Conservation (phyloP, 129 eudicot species). For the Saposhnikovia divaricata region DNA sequence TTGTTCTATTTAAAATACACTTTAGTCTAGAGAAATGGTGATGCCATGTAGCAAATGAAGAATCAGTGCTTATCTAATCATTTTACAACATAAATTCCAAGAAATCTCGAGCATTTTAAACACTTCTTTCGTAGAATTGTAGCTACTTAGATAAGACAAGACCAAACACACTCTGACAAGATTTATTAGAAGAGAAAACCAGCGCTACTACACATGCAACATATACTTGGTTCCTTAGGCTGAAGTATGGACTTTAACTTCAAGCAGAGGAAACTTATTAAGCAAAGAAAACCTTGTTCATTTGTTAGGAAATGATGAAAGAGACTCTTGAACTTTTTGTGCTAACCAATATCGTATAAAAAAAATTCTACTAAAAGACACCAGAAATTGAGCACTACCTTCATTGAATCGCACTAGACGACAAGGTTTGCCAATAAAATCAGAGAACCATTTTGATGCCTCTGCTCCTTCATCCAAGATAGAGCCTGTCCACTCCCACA, state of each 20-base stretch:
- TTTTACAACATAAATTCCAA: not conserved
- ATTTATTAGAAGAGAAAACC: not conserved
- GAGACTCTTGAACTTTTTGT: not conserved
- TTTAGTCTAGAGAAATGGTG: not conserved
- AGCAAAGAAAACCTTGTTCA: not conserved
- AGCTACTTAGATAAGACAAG: not conserved
- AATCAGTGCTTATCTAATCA: not conserved
- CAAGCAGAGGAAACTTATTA: not conserved
- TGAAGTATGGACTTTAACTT: not conserved
- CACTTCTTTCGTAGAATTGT: not conserved
- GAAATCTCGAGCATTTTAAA: not conserved
- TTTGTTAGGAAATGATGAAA: not conserved
- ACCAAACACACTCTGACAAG: too few species aligned
- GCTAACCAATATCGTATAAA: not conserved
- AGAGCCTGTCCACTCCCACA: constrained; percentile 86
- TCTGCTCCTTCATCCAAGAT: constrained; percentile 76
- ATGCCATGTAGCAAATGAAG: not conserved
- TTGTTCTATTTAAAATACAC: not conserved
- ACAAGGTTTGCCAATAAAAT: constrained; percentile 60
- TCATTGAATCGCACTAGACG: constrained; percentile 70
- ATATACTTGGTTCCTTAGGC: not conserved
- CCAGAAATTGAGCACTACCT: constrained; percentile 28
- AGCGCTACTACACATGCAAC: not conserved
- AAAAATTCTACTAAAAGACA: not conserved
- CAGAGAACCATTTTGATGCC: constrained; percentile 64